Base-by-base conservation (phyloP, 1,139 yeast genomes). In the Chernovozyma aurita region DNA sequence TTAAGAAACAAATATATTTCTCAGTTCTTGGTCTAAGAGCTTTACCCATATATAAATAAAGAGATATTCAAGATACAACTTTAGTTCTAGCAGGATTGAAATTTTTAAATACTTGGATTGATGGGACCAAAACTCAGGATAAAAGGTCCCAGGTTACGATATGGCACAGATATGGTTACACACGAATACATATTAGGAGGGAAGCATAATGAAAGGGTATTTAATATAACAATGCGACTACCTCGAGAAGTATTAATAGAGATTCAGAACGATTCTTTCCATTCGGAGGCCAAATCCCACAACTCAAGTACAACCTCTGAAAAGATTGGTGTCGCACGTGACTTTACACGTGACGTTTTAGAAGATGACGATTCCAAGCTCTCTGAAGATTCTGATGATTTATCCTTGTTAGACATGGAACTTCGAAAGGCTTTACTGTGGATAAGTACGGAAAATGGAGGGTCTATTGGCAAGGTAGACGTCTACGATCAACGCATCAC, bases 371-470 rank as follows among this genome's bases (percentile, higher is more conserved):
- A 27, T 4, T 33, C 28, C 6, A 32, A 24, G 27, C 22, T 30
- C 14, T 20, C 32, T 11, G 36, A 34, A 4, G 31, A 26, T 15
- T 31, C 35, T 15, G 42, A 36, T 11, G 40, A 39, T 11, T 27
- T 41, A 6, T 36, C 49, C 9, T 43, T 48, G n/a, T 40, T 53
- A 9, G 54, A 50, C 28, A 33, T 42, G 21, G 55, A 52, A 30
- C 30, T 53, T 13, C 47, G 47, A 20, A 34, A 47, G 31, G 50
- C 44, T 2, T 37, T 46, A 5, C 12, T 35, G 4, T 33, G 42
- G 13, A 34, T 28, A 34, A 38, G 15, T 13, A 26, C 24, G 15
- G 13, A n/a, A 6, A 24, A 22, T 2, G 36, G 29, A 11, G 22
- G 22, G 9, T 20, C 22, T 6, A 20, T 9, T 7, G 6, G 9